Percentiles rank a stretch among this genome's conserved stretches.
phyloP scores from a whole-genome alignment of 2,329 filamentous ascomycete genomes.

The Cladosporium colombiae region DNA sequence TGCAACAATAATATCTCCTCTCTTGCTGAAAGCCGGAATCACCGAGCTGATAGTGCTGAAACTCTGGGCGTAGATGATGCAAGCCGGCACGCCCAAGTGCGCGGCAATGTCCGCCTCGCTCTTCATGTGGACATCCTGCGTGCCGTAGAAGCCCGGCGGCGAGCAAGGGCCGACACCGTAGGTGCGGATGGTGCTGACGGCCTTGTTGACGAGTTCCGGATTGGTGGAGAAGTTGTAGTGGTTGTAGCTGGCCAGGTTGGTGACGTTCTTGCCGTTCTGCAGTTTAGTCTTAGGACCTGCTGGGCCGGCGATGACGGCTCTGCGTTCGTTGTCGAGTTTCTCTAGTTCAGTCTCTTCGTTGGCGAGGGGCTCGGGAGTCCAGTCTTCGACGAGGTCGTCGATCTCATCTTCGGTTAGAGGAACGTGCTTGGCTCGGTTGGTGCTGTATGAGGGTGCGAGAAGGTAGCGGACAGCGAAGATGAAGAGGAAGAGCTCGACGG shows the following conservation, averaged over 20 bases:
- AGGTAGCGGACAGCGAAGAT: conserved; percentile 95
- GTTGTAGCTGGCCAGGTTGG: conserved; percentile 92
- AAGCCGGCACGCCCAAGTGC: conserved; percentile 82
- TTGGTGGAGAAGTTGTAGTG: conserved; percentile 97
- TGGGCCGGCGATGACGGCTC: conserved; percentile 84
- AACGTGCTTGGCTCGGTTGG: conserved; percentile 84
- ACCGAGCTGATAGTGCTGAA: conserved; percentile 97
- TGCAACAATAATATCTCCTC: conserved; percentile 94
- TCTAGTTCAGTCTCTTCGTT: conserved; percentile 72
- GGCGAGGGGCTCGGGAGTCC: conserved; percentile 91
- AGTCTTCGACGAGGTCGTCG: conserved; percentile 94
- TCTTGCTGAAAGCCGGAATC: conserved; percentile 94
- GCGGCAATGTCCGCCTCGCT: conserved; percentile 90
- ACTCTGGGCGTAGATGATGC: conserved; percentile 93
- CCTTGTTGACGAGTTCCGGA: conserved; percentile 90
- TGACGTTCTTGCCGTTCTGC: conserved; percentile 73
- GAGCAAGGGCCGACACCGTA: conserved; percentile 97
- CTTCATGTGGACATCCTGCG: conserved; percentile 97
- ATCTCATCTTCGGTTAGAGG: conserved; percentile 93
- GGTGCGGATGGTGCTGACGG: conserved; percentile 86
- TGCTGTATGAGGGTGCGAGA: conserved; percentile 87
- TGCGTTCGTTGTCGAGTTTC: conserved; percentile 77
- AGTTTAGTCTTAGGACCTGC: conserved; percentile 90
- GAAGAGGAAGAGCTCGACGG: conserved; percentile 89
- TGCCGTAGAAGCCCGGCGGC: conserved; percentile 96